Conservation (phyloP, 805 yeast genomes). For the Ogataea sp. region DNA sequence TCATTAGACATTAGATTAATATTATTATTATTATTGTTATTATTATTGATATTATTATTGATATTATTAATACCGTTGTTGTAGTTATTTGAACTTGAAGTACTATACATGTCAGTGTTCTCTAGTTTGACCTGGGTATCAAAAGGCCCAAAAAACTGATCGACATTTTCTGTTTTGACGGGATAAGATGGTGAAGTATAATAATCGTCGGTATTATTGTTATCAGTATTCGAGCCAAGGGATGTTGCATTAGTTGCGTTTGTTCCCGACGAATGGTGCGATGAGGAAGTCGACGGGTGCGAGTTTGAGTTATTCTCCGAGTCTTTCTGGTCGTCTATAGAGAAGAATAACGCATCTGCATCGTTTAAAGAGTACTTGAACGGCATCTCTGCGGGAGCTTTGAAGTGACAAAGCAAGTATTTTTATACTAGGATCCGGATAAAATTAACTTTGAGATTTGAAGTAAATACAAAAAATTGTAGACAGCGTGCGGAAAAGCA, state of each 20-base stretch:
- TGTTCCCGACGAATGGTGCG: neutral
- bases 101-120: too few relatives aligned
- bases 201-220: too few relatives aligned
- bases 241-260: neutral
- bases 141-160: neutral
- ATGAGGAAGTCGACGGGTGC: neutral
- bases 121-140: too few relatives aligned
- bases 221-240: neutral
- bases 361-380: conserved; percentile 17
- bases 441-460: too few relatives aligned
- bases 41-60: neutral
- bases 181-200: neutral
- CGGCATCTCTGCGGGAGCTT: too few relatives aligned
- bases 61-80: neutral
- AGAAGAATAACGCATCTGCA: conserved; percentile 20
- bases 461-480: too few relatives aligned
- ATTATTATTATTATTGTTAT: neutral
- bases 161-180: too few relatives aligned
- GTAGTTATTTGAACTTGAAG: neutral
- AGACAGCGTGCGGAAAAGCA: too few relatives aligned
- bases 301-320: conserved; percentile 5
- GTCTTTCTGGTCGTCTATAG: too few relatives aligned
- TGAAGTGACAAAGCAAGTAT: too few relatives aligned
- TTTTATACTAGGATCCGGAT: too few relatives aligned
- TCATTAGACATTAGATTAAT: neutral